Evolutionary conservation across 2,329 filamentous ascomycete species (phyloP).

Genomic region (Neocucurbitaria cava): DNA sequence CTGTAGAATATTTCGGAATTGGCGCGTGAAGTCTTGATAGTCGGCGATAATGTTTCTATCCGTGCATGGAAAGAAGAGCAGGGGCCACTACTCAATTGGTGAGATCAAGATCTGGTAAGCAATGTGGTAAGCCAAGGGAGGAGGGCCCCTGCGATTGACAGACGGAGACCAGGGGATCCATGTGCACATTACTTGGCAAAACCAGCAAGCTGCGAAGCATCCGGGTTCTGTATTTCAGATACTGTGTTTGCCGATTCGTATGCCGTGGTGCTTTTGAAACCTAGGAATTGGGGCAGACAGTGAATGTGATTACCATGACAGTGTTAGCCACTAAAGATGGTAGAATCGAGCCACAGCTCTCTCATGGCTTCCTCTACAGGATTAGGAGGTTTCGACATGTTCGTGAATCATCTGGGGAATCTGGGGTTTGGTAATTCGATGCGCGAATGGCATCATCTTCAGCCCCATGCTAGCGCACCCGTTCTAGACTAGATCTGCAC

Average conservation of each 20-base stretch:
- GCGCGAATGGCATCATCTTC: constrained; percentile 18
- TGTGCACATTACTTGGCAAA: not conserved
- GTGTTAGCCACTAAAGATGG: not conserved
- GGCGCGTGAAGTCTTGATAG: not conserved
- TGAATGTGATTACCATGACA: not conserved
- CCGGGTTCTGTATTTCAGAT: not conserved
- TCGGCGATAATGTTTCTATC: not conserved
- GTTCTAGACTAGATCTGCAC: constrained; percentile 25
- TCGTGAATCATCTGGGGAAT: not conserved
- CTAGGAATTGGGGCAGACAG: too few species aligned
- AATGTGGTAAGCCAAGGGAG: not conserved
- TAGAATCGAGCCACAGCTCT: too few species aligned
- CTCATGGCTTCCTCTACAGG: not conserved
- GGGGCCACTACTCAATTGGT: not conserved
- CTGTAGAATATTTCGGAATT: not conserved
- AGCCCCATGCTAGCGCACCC: constrained; percentile 14
- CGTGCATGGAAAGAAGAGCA: not conserved
- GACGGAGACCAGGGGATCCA: not conserved
- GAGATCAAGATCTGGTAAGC: not conserved
- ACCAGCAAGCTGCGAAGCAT: not conserved
- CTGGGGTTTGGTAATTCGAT: constrained; percentile 17
- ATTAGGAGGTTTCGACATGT: not conserved
- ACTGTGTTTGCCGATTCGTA: not conserved
- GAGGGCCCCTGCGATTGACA: not conserved
- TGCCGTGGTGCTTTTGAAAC: too few species aligned